Evolutionary conservation across 1,284 basidiomycete genomes (phyloP).

Genomic region (Singerocomus inundabilis): DNA sequence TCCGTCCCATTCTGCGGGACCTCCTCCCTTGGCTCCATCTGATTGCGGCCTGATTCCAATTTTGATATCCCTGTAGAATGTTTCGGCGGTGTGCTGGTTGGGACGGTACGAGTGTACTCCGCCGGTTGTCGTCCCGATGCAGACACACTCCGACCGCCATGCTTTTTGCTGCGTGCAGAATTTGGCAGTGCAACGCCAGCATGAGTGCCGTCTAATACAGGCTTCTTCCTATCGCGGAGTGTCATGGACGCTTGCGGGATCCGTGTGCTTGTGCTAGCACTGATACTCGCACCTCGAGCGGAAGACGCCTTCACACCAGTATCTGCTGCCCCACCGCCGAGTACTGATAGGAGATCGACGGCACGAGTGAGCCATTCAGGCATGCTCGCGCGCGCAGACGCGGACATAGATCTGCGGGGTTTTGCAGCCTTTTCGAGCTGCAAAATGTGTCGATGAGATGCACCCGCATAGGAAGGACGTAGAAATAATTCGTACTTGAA

Average conservation of each 20-base stretch:
- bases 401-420: constrained; percentile 51
- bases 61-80: background rate
- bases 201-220: background rate
- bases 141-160: constrained; percentile 11
- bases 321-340: constrained; percentile 33
- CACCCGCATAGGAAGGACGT: too few species aligned
- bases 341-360: constrained; percentile 41
- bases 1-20: constrained; percentile 3
- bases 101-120: constrained; percentile 35
- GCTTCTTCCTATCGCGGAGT: constrained; percentile 56
- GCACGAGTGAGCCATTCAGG: constrained; percentile 61
- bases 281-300: constrained; percentile 14
- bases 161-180: background rate
- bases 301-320: constrained; percentile 19
- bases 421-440: constrained; percentile 75
- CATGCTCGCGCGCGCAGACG: constrained; percentile 33
- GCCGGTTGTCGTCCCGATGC: background rate
- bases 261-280: constrained; percentile 16
- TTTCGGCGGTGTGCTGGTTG: background rate
- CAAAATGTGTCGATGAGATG: too few species aligned
- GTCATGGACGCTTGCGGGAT: constrained; percentile 46
- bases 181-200: background rate
- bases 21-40: background rate
- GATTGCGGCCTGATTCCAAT: background rate
- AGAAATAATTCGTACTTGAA: constrained; percentile 57